These are phyloP conservation scores for Davidsoniella virescens DNA, from an alignment of 2,329 filamentous ascomycete genomes.

Conservation along the genomic window DNA sequence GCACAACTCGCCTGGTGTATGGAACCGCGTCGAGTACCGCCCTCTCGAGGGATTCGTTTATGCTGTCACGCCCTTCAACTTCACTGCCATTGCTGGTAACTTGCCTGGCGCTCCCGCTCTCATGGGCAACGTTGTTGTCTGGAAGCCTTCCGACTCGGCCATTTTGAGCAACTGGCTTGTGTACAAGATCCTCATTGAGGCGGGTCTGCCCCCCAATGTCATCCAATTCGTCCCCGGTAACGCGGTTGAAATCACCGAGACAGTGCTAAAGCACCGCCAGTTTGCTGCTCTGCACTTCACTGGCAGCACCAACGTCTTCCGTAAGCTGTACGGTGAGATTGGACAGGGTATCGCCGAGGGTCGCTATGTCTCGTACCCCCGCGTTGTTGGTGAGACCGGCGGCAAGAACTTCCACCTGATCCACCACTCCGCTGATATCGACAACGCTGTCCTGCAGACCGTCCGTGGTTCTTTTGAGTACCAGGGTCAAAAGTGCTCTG, in stretches of 20 bases:
- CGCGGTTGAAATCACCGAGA: slow-evolving; percentile 66
- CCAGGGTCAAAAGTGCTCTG: slow-evolving; percentile 84
- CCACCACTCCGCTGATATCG: slow-evolving; percentile 59
- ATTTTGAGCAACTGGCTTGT: slow-evolving; percentile 85
- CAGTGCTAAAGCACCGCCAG: slow-evolving; percentile 57
- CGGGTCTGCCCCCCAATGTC: slow-evolving; percentile 73
- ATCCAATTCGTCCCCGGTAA: slow-evolving; percentile 90
- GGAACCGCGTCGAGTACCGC: slow-evolving; percentile 83
- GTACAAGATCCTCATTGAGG: slow-evolving; percentile 80
- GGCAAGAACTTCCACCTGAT: slow-evolving; percentile 89
- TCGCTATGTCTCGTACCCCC: slow-evolving; percentile 70
- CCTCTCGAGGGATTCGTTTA: slow-evolving; percentile 92
- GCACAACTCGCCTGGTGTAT: slow-evolving; percentile 69
- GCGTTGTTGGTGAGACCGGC: slow-evolving; percentile 79
- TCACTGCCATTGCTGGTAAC: slow-evolving; percentile 87
- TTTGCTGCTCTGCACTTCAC: slow-evolving; percentile 93
- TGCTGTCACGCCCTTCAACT: slow-evolving; percentile 90
- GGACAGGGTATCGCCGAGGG: slow-evolving; percentile 65
- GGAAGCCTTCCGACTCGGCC: slow-evolving; percentile 86
- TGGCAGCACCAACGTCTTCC: slow-evolving; percentile 82
- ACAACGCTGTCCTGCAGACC: slow-evolving; percentile 67
- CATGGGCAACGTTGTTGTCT: slow-evolving; percentile 87
- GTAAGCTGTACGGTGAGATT: slow-evolving; percentile 73
- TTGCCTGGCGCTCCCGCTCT: slow-evolving; percentile 68
- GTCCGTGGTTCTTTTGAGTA: slow-evolving; percentile 80